Evolutionary conservation across 1,139 yeast species (phyloP).

Genomic region (Blastobotrys illinoisensis): DNA sequence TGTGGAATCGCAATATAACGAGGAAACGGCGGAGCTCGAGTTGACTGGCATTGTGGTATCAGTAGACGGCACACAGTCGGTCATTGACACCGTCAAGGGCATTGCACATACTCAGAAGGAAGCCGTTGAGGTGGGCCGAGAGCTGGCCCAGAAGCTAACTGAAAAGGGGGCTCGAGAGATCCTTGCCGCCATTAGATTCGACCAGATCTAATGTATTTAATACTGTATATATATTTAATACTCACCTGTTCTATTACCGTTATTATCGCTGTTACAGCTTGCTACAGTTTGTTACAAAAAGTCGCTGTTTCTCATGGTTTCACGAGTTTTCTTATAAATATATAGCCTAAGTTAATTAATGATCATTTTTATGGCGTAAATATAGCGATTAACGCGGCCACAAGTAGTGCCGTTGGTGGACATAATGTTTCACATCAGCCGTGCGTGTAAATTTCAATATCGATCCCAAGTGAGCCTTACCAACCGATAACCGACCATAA

Average conservation of each 20-base stretch:
- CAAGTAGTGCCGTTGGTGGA: no score
- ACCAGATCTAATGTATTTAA: constrained; percentile 22
- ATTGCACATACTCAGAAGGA: constrained; percentile 46
- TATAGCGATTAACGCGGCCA: no score
- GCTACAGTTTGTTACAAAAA: no score
- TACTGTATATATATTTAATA: constrained; percentile 8
- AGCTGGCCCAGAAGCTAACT: constrained; percentile 62
- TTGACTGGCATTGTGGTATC: constrained; percentile 66
- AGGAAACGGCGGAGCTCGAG: constrained; percentile 43
- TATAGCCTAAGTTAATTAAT: no score
- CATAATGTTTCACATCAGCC: not conserved
- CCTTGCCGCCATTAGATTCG: constrained; percentile 73
- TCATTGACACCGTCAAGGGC: constrained; percentile 46
- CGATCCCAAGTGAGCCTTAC: not conserved
- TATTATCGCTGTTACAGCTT: no score
- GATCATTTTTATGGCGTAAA: no score
- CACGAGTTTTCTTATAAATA: no score
- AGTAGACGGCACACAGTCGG: constrained; percentile 71
- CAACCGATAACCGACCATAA: not conserved
- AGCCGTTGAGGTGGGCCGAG: constrained; percentile 65
- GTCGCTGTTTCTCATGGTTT: constrained; percentile 2
- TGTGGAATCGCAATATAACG: constrained; percentile 58
- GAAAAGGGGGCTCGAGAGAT: constrained; percentile 78
- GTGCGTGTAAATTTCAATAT: not conserved
- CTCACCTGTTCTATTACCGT: not conserved